Evolutionary conservation across 1,284 basidiomycete genomes (phyloP).

Genomic region (Pulveroboletus sp.): DNA sequence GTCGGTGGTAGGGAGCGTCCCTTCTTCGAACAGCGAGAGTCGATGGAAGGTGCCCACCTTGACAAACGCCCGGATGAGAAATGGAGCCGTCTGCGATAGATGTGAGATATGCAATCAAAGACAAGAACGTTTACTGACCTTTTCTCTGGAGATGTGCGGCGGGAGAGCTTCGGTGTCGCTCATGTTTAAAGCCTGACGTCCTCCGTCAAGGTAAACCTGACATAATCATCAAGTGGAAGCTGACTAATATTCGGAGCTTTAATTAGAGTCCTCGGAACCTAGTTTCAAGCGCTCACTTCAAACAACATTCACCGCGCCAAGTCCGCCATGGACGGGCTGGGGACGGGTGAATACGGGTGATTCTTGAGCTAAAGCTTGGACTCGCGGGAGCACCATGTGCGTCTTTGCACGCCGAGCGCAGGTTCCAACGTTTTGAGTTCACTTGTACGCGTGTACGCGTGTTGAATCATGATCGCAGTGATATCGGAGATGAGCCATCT

Average conservation of each 20-base stretch:
- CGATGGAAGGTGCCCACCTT: slow-evolving; percentile 77
- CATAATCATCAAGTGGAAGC: too few species aligned
- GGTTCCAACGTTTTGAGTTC: too few species aligned
- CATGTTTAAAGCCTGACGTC: slow-evolving; percentile 20
- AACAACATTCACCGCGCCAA: not conserved
- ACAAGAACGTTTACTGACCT: slow-evolving; percentile 27
- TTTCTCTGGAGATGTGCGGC: slow-evolving; percentile 44
- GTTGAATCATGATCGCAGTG: too few species aligned
- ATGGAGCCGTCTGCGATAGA: slow-evolving; percentile 62
- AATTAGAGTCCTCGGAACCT: not conserved
- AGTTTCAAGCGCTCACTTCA: not conserved
- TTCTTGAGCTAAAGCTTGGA: too few species aligned
- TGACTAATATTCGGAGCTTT: not conserved
- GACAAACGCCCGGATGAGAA: slow-evolving; percentile 77
- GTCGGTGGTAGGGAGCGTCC: slow-evolving; percentile 68
- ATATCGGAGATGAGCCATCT: not conserved
- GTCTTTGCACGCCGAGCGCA: not conserved
- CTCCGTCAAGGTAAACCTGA: not conserved
- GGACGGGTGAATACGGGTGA: too few species aligned
- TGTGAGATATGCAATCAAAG: slow-evolving; percentile 5
- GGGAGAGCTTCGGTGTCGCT: slow-evolving; percentile 41
- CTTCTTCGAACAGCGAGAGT: slow-evolving; percentile 70
- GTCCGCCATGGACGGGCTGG: not conserved
- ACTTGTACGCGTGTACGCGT: too few species aligned
- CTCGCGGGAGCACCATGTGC: too few species aligned